phyloP scores from a whole-genome alignment of 2,329 filamentous ascomycete genomes.

The Exophiala sideris region DNA sequence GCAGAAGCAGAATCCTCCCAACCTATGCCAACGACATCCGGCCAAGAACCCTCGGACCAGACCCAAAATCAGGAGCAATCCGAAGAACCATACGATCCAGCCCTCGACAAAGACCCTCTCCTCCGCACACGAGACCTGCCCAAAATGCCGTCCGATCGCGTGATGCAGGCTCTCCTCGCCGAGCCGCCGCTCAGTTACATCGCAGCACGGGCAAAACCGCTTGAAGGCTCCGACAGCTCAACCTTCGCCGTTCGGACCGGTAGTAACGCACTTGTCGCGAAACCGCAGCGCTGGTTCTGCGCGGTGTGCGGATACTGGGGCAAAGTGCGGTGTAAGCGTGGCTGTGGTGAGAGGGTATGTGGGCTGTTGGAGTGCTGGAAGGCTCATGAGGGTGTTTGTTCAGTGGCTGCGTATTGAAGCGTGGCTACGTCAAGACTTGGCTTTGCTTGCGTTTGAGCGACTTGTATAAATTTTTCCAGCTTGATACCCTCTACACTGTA shows the following conservation, averaged over 20 bases:
- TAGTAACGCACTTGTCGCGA: slow-evolving; percentile 25
- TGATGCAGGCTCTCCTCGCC: slow-evolving; percentile 44
- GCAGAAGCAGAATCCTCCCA: no score
- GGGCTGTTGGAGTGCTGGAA: slow-evolving; percentile 46
- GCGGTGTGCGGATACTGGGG: slow-evolving; percentile 52
- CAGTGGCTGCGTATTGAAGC: slow-evolving; percentile 14
- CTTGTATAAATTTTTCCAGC: not conserved
- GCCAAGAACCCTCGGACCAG: slow-evolving; percentile 9
- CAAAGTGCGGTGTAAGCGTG: slow-evolving; percentile 44
- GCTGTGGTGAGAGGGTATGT: slow-evolving; percentile 46
- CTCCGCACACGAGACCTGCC: slow-evolving; percentile 38
- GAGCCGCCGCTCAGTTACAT: slow-evolving; percentile 49
- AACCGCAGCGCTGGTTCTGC: slow-evolving; percentile 43
- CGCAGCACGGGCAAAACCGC: slow-evolving; percentile 40
- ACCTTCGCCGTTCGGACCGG: slow-evolving; percentile 14
- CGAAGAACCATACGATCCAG: slow-evolving; percentile 36
- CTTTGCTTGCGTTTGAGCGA: slow-evolving; percentile 1
- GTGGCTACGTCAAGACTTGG: not conserved
- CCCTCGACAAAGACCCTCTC: slow-evolving; percentile 24
- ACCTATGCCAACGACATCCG: slow-evolving; percentile 23
- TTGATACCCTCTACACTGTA: not conserved
- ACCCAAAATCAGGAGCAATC: slow-evolving; percentile 30
- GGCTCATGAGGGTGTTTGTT: slow-evolving; percentile 41
- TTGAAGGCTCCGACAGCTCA: slow-evolving; percentile 8
- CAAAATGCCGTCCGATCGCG: slow-evolving; percentile 44